Evolutionary conservation across 495 filamentous ascomycete genomes (phyloP).

Genomic region (Venustampulla echinocandica): DNA sequence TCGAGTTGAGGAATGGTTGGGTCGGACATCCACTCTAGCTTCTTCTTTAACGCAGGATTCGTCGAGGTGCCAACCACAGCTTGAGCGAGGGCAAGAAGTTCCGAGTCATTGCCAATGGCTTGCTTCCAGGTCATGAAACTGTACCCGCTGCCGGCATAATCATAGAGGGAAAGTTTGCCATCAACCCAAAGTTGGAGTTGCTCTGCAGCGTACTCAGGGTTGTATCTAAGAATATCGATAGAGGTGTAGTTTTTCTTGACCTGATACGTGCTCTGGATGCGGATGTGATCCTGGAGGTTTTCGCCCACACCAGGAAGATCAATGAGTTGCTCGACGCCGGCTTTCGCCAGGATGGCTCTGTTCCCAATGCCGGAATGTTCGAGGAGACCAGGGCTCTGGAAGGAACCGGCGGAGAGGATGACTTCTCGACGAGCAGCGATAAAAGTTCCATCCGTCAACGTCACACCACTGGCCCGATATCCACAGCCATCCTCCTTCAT

Average conservation of each 20-base stretch:
- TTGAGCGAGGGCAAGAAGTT: slow-evolving; percentile 13
- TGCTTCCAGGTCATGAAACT: slow-evolving; percentile 15
- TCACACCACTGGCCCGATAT: slow-evolving; percentile 24
- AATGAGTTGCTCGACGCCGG: slow-evolving; percentile 44
- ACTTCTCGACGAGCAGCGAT: slow-evolving; percentile 17
- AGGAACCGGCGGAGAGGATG: slow-evolving; percentile 13
- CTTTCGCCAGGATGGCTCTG: slow-evolving; percentile 29
- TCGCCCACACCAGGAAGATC: slow-evolving; percentile 51
- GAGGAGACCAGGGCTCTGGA: slow-evolving; percentile 14
- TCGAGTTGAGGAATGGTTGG: slow-evolving; percentile 19
- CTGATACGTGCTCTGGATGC: slow-evolving; percentile 23
- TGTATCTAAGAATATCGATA: slow-evolving; percentile 22
- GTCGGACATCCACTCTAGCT: slow-evolving; percentile 19
- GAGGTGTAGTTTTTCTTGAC: slow-evolving; percentile 16
- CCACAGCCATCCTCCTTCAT: slow-evolving; percentile 26
- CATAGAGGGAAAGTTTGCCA: slow-evolving; percentile 19
- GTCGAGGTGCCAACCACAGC: not conserved
- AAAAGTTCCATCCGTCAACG: slow-evolving; percentile 18
- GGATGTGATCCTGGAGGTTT: slow-evolving; percentile 53
- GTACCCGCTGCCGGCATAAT: slow-evolving; percentile 23
- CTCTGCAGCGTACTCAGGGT: slow-evolving; percentile 17
- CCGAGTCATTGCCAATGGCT: slow-evolving; percentile 3
- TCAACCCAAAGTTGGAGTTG: slow-evolving; percentile 18
- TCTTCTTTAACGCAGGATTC: slow-evolving; percentile 12
- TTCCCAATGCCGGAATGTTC: slow-evolving; percentile 17